A percentile compares a stretch with the other conserved stretches of the same genome.
These are phyloP conservation scores for Xylaria sp. DNA, from an alignment of 2,329 filamentous ascomycete species.

Conservation along the genomic window DNA sequence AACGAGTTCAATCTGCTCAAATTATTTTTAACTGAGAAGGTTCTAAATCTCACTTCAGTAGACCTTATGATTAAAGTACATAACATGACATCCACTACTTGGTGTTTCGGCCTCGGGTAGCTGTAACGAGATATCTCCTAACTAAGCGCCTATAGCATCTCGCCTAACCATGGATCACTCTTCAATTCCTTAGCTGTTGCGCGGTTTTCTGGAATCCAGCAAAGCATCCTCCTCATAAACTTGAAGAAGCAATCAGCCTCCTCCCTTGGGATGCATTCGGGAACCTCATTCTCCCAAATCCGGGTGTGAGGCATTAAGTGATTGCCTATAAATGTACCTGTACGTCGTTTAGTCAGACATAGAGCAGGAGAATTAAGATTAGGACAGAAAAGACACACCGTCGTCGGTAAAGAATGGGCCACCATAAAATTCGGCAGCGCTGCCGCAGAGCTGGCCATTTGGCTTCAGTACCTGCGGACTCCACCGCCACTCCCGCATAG, in stretches of 20 bases:
- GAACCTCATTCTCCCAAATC: not conserved
- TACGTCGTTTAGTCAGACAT: not conserved
- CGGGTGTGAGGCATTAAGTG: slow-evolving; percentile 5
- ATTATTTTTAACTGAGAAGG: not conserved
- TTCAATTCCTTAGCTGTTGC: slow-evolving; percentile 7
- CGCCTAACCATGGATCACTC: slow-evolving; percentile 5
- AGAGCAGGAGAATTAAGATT: not conserved
- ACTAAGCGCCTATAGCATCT: not conserved
- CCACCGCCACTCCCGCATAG: slow-evolving; percentile 6
- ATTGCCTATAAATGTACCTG: slow-evolving; percentile 7
- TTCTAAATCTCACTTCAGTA: not conserved
- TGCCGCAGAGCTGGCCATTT: slow-evolving; percentile 13
- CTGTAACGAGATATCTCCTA: not conserved
- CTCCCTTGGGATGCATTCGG: slow-evolving; percentile 7
- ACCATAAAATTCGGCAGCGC: slow-evolving; percentile 10
- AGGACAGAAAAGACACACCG: not conserved
- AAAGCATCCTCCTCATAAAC: slow-evolving; percentile 19
- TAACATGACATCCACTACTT: not conserved
- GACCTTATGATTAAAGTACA: not conserved
- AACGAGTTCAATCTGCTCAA: not conserved
- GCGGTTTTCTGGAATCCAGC: slow-evolving; percentile 10
- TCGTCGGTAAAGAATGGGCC: slow-evolving; percentile 7
- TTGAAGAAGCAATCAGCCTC: not conserved
- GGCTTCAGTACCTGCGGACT: slow-evolving; percentile 1
- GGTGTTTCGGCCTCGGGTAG: not conserved